These are phyloP conservation scores for Mucor velutinosus DNA, from an alignment of 371 early-diverging fungal species.

Conservation along the genomic window DNA sequence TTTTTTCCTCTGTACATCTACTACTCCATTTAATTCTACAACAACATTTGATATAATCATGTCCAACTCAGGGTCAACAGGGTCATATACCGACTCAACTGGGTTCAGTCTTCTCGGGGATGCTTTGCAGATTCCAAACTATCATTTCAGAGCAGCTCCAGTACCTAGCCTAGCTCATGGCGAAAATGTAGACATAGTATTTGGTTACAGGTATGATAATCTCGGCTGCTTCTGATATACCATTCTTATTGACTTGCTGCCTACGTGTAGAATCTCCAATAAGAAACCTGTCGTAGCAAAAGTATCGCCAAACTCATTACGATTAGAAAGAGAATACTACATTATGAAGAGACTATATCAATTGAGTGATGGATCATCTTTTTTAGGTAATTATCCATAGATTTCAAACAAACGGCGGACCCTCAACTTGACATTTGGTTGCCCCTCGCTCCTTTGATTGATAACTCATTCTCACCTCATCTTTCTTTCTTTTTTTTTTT, in stretches of 20 bases:
- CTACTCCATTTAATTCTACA: no score
- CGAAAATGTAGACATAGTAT: slow-evolving; percentile 41
- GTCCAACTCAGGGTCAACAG: slow-evolving; percentile 41
- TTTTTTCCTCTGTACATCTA: neutral
- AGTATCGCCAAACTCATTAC: slow-evolving; percentile 40
- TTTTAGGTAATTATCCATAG: slow-evolving; percentile 27
- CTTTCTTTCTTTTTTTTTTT: no score
- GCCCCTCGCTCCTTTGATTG: neutral
- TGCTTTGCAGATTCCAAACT: slow-evolving; percentile 42
- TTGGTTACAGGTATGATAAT: slow-evolving; percentile 37
- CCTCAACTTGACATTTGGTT: neutral
- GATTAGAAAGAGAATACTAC: slow-evolving; percentile 46
- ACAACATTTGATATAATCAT: slow-evolving; percentile 13
- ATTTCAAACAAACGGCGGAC: neutral
- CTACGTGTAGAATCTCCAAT: slow-evolving; percentile 31
- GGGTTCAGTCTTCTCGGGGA: slow-evolving; percentile 24
- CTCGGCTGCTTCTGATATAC: neutral
- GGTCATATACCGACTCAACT: slow-evolving; percentile 37
- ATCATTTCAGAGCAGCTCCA: slow-evolving; percentile 40
- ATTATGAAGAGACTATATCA: slow-evolving; percentile 44
- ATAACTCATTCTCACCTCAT: neutral
- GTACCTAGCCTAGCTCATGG: slow-evolving; percentile 39
- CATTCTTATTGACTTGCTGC: neutral
- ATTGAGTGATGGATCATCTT: slow-evolving; percentile 33
- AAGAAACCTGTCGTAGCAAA: slow-evolving; percentile 44